Base-by-base conservation (phyloP, 345 rosid species). In the Gossypium raimondii region DNA sequence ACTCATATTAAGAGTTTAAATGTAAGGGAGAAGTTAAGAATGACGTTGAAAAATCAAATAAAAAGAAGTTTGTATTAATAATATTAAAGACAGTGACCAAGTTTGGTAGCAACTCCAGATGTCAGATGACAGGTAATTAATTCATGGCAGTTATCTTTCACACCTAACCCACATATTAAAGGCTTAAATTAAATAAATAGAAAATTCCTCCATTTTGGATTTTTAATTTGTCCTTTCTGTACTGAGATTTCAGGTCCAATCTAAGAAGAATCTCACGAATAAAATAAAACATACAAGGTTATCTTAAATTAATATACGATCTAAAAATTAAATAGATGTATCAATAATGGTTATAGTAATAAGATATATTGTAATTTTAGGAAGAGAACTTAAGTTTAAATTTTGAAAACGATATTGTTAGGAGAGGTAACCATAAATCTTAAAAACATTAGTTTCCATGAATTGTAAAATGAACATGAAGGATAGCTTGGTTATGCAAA, bases 381-480 rank as follows among this genome's bases (percentile, higher is more conserved):
- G 1, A 34, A 34, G 41, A 1, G 1, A 34, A 34, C 1, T 4
- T 34, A 5, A 34, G 0, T 5, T 34, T 34, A 5, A 34, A 34
- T 5, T 34, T 34, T 34, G 0, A 0, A 5, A 0, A 5, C 1
- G 7, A 34, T 5, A 34, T 5, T 34, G 7, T 34, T 34, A 1
- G 7, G 1, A 34, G 7, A 5, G 0, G 0, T 5, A 34, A 7
- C 0, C 7, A 34, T 5, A 5, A 34, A 34, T 1, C 1, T 0
- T 5, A 34, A 34, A 34, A 4, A 34, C 4, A 34, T 34, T 34
- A 34, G 7, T 34, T 34, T 34, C 0, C 1, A 34, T 5, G 4
- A 1, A 34, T 34, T 34, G 1, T 34, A 34, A 34, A 34, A 34
- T 34, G 0, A 34, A 5, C 7, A 34, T 1, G 7, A 34, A 34